Evolutionary conservation across 2,329 filamentous ascomycete genomes (phyloP), one percentile per base, ranked within the genome.

Genomic region (Cordyceps cicadae): DNA sequence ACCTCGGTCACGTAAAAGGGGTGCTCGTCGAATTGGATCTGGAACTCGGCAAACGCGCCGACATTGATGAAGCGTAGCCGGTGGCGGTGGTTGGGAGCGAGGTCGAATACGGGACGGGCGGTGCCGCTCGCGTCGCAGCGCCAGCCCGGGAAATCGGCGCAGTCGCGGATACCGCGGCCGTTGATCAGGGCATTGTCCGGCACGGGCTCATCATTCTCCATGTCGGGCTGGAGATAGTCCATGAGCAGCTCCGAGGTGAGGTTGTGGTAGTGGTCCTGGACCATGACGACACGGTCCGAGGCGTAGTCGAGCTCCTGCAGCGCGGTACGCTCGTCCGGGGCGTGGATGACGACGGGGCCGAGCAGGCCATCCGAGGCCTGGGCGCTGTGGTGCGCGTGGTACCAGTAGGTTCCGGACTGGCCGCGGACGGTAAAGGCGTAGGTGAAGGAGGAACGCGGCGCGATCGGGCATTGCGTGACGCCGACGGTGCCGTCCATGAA

Each of bases 191-290:
- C 82, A 2, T 84, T 79, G 24, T 89, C 77, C 0, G 87, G 87
- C 0, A 89, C 80, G 0, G 87, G 87, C 68, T 89, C 87, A 0
- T 85, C 82, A 26, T 79, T 79, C 52, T 79, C 77, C 75, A 82
- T 65, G 75, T 85, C 71, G 0, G 77, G 74, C 1, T 70, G 78
- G 46, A 88, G 78, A 62, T 86, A 85, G 19, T 79, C 73, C 68
- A 79, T 77, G 3, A 85, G 68, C 0, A 86, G 72, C 45, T 75
- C 72, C 0, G 72, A 74, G 1, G 78, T 79, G 11, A 76, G 70
- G 53, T 87, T 82, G 66, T 90, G 86, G 62, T 91, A 90, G 77
- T 88, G 88, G 66, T 91, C 88, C 19, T 85, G 86, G n/a, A 91
- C 72, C 64, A 88, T 87, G 19, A 90, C 68, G 0, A 87, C 76